Evolutionary conservation across 2,329 filamentous ascomycete genomes (phyloP).

Genomic region (Onygena corvina): DNA sequence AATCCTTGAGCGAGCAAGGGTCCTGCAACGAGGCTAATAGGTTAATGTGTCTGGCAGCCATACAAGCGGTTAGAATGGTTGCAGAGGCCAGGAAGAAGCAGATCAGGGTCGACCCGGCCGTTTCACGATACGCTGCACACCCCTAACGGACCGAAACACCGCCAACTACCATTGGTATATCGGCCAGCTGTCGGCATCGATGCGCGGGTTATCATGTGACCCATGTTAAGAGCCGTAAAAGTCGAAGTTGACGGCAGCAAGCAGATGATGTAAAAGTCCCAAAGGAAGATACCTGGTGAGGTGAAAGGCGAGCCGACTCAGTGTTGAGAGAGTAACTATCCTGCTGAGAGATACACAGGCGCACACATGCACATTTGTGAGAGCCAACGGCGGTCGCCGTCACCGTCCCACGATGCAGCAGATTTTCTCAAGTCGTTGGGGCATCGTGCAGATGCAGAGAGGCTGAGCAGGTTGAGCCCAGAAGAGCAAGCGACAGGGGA

Average conservation of each 20-base stretch:
- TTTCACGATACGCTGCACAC: conserved; percentile 5
- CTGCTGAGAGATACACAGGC: no score
- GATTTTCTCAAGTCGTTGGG: no score
- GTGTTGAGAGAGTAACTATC: no score
- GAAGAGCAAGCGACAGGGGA: neutral
- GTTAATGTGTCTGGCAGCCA: neutral
- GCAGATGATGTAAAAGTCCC: no score
- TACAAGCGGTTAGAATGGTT: conserved; percentile 6
- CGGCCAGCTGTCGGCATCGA: conserved; percentile 5
- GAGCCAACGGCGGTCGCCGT: neutral
- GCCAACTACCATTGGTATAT: neutral
- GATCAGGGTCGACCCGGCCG: conserved; percentile 7
- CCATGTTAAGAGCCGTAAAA: no score
- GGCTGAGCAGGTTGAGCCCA: neutral
- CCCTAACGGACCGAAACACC: conserved; percentile 3
- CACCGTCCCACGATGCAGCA: conserved; percentile 1
- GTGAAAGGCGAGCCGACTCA: no score
- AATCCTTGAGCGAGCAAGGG: conserved; percentile 4
- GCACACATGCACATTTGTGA: neutral
- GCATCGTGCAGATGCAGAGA: neutral
- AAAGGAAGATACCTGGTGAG: neutral
- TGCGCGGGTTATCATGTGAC: conserved; percentile 7
- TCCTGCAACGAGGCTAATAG: conserved; percentile 5
- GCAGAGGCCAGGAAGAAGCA: conserved; percentile 1
- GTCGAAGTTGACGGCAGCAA: no score